A percentile compares a stretch with the other conserved stretches of the same genome.
Evolutionary conservation across 2,329 filamentous ascomycete genomes (phyloP).

Genomic region (Aspergillus brasiliensis): DNA sequence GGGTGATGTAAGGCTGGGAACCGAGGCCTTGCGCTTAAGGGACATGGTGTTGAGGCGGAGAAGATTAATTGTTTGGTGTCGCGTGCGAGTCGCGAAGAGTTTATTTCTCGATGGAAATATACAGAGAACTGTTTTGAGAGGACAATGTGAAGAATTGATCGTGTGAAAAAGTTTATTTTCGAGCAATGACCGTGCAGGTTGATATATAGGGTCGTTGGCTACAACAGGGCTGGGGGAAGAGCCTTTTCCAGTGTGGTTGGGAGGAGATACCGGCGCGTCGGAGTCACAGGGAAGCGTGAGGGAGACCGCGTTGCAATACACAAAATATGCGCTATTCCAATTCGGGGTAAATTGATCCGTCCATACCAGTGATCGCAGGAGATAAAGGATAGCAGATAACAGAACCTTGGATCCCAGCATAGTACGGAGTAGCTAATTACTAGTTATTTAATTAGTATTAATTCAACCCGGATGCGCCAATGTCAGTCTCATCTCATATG

Average conservation of each 20-base stretch:
- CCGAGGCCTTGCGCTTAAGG: constrained; percentile 62
- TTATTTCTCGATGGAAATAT: not conserved
- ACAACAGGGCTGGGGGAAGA: constrained; percentile 11
- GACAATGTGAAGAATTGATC: not conserved
- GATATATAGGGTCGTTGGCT: not conserved
- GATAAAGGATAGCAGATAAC: not conserved
- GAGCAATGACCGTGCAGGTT: not conserved
- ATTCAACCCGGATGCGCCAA: too few relatives aligned
- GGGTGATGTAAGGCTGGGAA: constrained; percentile 48
- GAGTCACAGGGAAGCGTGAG: not conserved
- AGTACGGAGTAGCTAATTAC: too few relatives aligned
- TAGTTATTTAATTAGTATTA: too few relatives aligned
- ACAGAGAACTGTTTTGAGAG: not conserved
- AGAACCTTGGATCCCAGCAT: too few relatives aligned
- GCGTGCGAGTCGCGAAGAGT: not conserved
- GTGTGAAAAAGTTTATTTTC: not conserved
- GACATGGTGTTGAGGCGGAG: constrained; percentile 46
- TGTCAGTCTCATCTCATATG: too few relatives aligned
- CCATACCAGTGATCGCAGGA: not conserved
- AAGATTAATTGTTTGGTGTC: not conserved
- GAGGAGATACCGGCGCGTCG: constrained; percentile 8
- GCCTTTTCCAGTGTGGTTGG: constrained; percentile 18
- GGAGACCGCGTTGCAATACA: constrained; percentile 10
- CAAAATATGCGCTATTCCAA: constrained; percentile 31
- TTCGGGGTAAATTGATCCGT: constrained; percentile 29